phyloP scores from a whole-genome alignment of 2,329 filamentous ascomycete genomes.

The Apiospora hydei region DNA sequence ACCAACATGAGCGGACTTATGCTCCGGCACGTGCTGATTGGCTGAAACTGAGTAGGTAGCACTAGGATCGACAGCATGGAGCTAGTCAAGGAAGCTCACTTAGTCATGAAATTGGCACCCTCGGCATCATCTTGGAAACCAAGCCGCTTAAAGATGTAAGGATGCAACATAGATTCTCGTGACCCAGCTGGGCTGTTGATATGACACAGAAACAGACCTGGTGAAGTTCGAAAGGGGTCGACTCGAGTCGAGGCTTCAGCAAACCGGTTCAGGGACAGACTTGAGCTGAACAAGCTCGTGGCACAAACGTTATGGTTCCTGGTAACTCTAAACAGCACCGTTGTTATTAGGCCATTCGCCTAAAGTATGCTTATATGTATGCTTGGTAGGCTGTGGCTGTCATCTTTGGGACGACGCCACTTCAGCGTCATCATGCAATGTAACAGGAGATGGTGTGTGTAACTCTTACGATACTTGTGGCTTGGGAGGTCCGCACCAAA shows the following conservation, averaged over 20 bases:
- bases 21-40: neutral
- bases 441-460: too few relatives aligned
- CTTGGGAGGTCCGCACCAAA: too few relatives aligned
- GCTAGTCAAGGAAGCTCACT: neutral
- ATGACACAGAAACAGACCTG: neutral
- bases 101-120: neutral
- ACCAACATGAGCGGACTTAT: neutral
- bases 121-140: neutral
- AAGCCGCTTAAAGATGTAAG: neutral
- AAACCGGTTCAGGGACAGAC: neutral
- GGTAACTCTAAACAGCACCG: neutral
- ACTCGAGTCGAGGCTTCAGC: neutral
- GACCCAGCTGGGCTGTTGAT: too few relatives aligned
- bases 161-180: neutral
- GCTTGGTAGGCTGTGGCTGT: neutral
- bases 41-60: neutral
- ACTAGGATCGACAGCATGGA: neutral
- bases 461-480: too few relatives aligned
- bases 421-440: neutral
- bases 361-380: neutral
- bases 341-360: neutral
- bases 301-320: neutral
- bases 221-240: neutral
- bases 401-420: neutral
- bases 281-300: neutral